Percentiles rank a stretch among this genome's conserved stretches.
Conservation (phyloP, 495 filamentous ascomycete genomes). For the Patellaria atrata region DNA sequence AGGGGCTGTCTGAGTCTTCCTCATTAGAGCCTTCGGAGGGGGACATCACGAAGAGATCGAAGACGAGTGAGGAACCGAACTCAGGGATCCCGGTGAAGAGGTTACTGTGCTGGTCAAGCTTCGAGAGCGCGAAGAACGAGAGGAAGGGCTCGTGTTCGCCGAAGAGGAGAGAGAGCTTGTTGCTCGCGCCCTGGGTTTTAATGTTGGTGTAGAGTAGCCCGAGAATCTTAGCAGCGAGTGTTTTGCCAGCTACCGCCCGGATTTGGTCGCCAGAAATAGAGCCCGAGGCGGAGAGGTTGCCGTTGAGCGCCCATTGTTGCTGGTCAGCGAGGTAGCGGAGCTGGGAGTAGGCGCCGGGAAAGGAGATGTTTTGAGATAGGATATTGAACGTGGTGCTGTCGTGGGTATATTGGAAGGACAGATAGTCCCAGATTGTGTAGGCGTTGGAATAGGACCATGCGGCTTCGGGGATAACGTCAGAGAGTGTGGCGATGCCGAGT, state of each 20-base stretch:
- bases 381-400: slow-evolving; percentile 42
- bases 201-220: slow-evolving; percentile 40
- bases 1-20: slow-evolving; percentile 33
- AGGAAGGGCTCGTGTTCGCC: slow-evolving; percentile 56
- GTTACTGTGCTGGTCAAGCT: slow-evolving; percentile 36
- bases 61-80: slow-evolving; percentile 53
- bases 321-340: slow-evolving; percentile 50
- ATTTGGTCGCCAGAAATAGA: slow-evolving; percentile 30
- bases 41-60: slow-evolving; percentile 71
- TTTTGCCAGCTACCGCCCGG: slow-evolving; percentile 48
- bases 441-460: slow-evolving; percentile 36
- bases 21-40: slow-evolving; percentile 39
- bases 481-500: slow-evolving; percentile 24
- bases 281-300: slow-evolving; percentile 29
- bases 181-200: slow-evolving; percentile 11
- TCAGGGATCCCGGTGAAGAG: slow-evolving; percentile 57
- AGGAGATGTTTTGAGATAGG: slow-evolving; percentile 26
- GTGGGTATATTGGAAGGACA: slow-evolving; percentile 57
- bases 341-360: slow-evolving; percentile 32
- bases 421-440: slow-evolving; percentile 51
- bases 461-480: slow-evolving; percentile 22
- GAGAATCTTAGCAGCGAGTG: slow-evolving; percentile 48
- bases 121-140: slow-evolving; percentile 53
- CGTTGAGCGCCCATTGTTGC: slow-evolving; percentile 44
- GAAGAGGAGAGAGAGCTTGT: slow-evolving; percentile 39